Percentiles rank a stretch among this genome's conserved stretches.
phyloP scores from a whole-genome alignment of 371 early-diverging fungal species.

The Mucor sp. region DNA sequence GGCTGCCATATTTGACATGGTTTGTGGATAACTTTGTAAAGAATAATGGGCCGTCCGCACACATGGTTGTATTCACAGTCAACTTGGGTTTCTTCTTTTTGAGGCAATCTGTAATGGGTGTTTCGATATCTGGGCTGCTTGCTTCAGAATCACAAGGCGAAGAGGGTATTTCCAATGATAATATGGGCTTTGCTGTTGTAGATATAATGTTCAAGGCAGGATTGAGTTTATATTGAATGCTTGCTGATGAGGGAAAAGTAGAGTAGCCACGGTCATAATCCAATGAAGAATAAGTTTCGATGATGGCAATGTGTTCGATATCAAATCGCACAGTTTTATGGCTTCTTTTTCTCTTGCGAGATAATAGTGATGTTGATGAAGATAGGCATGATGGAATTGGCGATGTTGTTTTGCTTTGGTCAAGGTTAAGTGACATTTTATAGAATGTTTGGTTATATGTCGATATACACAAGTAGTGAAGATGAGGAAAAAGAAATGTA shows the following conservation, averaged over 20 bases:
- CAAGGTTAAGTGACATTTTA: background rate
- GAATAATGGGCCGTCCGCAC: constrained; percentile 28
- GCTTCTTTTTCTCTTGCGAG: constrained; percentile 23
- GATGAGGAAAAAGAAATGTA: background rate
- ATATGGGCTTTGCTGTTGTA: constrained; percentile 1
- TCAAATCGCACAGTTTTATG: constrained; percentile 24
- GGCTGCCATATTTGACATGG: constrained; percentile 14
- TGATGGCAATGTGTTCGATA: constrained; percentile 16
- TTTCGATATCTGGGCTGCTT: constrained; percentile 20
- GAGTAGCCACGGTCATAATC: constrained; percentile 32
- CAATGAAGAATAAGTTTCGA: constrained; percentile 25
- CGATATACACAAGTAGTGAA: background rate
- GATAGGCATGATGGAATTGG: background rate
- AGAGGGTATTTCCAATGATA: constrained; percentile 23
- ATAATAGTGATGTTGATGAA: background rate
- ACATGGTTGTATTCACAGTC: constrained; percentile 28
- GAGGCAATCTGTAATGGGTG: background rate
- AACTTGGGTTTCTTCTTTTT: constrained; percentile 26
- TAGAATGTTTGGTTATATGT: background rate
- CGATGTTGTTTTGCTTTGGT: background rate
- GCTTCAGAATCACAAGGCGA: constrained; percentile 21
- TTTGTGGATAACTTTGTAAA: constrained; percentile 36
- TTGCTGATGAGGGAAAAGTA: constrained; percentile 8
- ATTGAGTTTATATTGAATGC: constrained; percentile 28
- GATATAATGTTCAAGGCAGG: constrained; percentile 11